A percentile compares a stretch with the other conserved stretches of the same genome.
phyloP scores from a whole-genome alignment of 2,329 filamentous ascomycete species.

The Coniochaeta prunicola region DNA sequence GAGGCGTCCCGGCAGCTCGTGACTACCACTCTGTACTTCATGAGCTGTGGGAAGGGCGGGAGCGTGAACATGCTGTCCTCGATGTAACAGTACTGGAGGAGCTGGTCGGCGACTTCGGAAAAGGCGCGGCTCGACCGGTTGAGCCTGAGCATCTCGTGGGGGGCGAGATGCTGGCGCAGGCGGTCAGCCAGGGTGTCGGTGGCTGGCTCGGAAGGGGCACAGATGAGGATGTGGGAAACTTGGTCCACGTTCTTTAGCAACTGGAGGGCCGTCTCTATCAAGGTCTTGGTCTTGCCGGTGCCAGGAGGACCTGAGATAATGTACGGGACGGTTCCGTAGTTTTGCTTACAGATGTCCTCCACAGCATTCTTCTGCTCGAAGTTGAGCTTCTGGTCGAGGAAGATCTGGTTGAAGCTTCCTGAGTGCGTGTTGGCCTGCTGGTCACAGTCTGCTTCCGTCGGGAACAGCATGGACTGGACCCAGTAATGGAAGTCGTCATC shows the following conservation, averaged over 20 bases:
- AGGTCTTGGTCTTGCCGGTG: conserved; percentile 17
- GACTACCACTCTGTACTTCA: conserved; percentile 14
- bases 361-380: conserved; percentile 15
- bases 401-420: conserved; percentile 5
- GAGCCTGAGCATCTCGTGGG: conserved; percentile 13
- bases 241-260: conserved; percentile 9
- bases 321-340: conserved; percentile 16
- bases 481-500: conserved; percentile 6
- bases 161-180: conserved; percentile 7
- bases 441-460: conserved; percentile 10
- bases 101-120: conserved; percentile 9
- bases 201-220: conserved; percentile 16
- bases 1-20: conserved; percentile 16
- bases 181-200: conserved; percentile 14
- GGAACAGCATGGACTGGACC: conserved; percentile 17
- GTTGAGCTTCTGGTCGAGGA: conserved; percentile 11
- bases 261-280: conserved; percentile 16
- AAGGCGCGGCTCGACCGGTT: conserved; percentile 13
- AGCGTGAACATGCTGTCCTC: conserved; percentile 8
- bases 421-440: conserved; percentile 11
- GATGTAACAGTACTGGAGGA: conserved; percentile 14
- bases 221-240: conserved; percentile 14
- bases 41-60: conserved; percentile 10
- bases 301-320: conserved; percentile 18
- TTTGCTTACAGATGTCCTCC: conserved; percentile 12